Percentiles rank a stretch among this genome's conserved stretches.
phyloP scores from a whole-genome alignment of 306 rosid genomes.

The Sphenostylis stenocarpa region DNA sequence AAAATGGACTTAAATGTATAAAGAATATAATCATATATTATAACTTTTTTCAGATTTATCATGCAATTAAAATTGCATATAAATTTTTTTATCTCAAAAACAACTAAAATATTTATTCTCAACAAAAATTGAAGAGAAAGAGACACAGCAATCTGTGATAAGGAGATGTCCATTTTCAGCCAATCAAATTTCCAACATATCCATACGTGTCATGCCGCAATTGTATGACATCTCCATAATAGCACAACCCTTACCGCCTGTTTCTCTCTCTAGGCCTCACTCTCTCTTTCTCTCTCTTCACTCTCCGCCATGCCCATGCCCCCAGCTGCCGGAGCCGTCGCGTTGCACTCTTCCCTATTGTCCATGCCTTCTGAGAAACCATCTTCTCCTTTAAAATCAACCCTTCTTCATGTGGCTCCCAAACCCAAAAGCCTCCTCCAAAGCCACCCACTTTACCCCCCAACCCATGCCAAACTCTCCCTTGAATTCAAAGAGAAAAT shows the following conservation, averaged over 20 bases:
- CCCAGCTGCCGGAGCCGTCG: constrained; percentile 39
- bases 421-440: constrained; percentile 71
- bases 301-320: constrained; percentile 54
- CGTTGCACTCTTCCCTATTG: constrained; percentile 61
- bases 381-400: constrained; percentile 38
- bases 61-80: too few relatives aligned
- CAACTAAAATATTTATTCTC: too few relatives aligned
- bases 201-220: constrained; percentile 35
- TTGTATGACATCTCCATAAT: not conserved
- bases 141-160: constrained; percentile 4
- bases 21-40: too few relatives aligned
- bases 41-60: too few relatives aligned
- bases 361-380: constrained; percentile 48
- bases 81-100: too few relatives aligned
- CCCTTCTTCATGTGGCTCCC: constrained; percentile 38
- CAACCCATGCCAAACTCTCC: constrained; percentile 58
- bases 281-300: not conserved
- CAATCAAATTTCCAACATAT: constrained; percentile 35
- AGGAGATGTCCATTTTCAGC: constrained; percentile 21
- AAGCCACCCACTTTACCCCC: constrained; percentile 66
- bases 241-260: not conserved
- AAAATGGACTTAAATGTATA: too few relatives aligned
- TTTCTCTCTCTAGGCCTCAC: not conserved
- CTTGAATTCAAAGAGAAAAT: constrained; percentile 84
- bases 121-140: too few relatives aligned